phyloP scores from a whole-genome alignment of 805 yeast species.

The Blastobotrys robertii region DNA sequence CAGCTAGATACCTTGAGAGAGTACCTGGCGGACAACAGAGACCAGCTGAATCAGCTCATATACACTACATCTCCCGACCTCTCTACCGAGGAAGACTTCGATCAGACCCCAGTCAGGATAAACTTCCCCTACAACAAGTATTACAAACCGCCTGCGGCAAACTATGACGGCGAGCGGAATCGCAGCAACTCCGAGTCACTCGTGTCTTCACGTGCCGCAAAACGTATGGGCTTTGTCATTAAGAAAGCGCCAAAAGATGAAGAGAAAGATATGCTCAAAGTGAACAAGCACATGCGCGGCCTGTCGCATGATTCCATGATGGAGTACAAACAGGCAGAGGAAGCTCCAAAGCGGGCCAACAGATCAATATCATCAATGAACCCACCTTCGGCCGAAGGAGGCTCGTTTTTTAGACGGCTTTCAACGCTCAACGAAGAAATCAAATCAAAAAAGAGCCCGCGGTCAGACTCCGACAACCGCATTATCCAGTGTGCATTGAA shows the following conservation, averaged over 20 bases:
- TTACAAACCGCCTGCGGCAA: too few relatives aligned
- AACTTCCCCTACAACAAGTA: too few relatives aligned
- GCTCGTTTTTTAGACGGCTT: slow-evolving; percentile 53
- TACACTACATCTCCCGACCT: background rate
- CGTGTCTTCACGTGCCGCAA: slow-evolving; percentile 54
- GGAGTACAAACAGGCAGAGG: slow-evolving; percentile 1
- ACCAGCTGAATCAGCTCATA: slow-evolving; percentile 6
- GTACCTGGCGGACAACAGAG: slow-evolving; percentile 31
- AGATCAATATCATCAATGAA: slow-evolving; percentile 2
- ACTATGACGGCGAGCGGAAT: slow-evolving; percentile 13
- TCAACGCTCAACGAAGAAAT: slow-evolving; percentile 51
- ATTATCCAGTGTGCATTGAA: slow-evolving; percentile 46
- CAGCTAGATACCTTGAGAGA: slow-evolving; percentile 32
- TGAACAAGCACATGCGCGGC: slow-evolving; percentile 3
- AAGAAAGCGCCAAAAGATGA: slow-evolving; percentile 24
- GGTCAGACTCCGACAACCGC: slow-evolving; percentile 13
- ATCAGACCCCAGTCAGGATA: too few relatives aligned
- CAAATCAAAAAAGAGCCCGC: slow-evolving; percentile 15
- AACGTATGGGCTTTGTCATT: slow-evolving; percentile 66
- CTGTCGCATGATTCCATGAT: slow-evolving; percentile 6
- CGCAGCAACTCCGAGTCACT: slow-evolving; percentile 34
- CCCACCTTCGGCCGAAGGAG: slow-evolving; percentile 1
- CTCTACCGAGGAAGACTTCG: background rate
- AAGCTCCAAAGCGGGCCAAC: slow-evolving; percentile 2
- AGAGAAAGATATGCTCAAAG: background rate